Evolutionary conservation across 108 stramenopile species (phyloP), one percentile per base, ranked within the genome.

Genomic region (Skeletonema costatum): DNA sequence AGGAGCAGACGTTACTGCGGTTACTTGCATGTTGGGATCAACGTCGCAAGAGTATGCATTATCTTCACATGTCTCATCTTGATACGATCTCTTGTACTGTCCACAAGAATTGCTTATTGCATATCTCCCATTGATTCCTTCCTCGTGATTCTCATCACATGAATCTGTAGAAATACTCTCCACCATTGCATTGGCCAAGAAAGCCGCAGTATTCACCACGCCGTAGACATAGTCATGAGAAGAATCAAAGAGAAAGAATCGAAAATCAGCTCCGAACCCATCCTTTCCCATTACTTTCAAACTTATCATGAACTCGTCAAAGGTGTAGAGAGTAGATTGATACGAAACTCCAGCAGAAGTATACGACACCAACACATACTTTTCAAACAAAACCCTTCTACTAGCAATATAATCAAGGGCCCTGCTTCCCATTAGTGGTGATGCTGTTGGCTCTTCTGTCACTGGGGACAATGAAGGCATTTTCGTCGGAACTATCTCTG

Each of bases 81-180:
- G 79, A 51, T 80, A 80, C n/a, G 79, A 80, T 19, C 31, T 3
- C 2, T 69, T 70, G 29, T 71, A 76, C 32, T 80, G 79, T 1
- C 79, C 79, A 30, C 79, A 80, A 1, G 79, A 19, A 42, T 80
- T 80, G 16, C 68, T 70, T 12, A 75, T 60, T 31, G 79, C 74
- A 75, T 58, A 78, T 25, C 56, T 44, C 25, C 77, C 70, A 60
- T 66, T 71, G 32, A 66, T 32, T 58, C 32, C 42, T 39, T 78
- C 70, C 33, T 63, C 66, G 19, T 78, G 60, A 33, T 71, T 64
- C 13, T 80, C 79, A 53, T 80, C 79, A 42, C 79, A 80, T 36
- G 79, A 74, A 32, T 80, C 79, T 12, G 75, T 62, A 21, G 38
- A 61, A 17, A 80, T 80, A 32, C 74, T 73, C 58, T 68, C 48